Evolutionary conservation across 352 stramenopile genomes (phyloP).

Genomic region (Pythium graminicola): DNA sequence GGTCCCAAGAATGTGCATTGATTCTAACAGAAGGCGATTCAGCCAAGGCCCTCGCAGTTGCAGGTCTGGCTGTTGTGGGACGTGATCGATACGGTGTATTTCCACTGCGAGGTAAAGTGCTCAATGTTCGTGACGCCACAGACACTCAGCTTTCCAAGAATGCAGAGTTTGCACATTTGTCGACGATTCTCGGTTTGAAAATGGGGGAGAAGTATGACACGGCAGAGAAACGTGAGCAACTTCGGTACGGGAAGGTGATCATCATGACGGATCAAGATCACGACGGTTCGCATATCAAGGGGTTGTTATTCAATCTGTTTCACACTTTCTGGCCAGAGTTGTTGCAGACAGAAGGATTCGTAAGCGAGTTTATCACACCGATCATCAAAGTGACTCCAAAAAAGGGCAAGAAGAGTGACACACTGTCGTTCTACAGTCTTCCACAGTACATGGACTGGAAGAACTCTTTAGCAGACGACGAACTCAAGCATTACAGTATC

Average conservation of each 20-base stretch:
- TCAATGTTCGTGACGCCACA: slow-evolving; percentile 87
- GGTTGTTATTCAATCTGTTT: slow-evolving; percentile 98
- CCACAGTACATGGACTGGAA: slow-evolving; percentile 97
- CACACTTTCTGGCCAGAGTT: slow-evolving; percentile 98
- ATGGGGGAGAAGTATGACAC: slow-evolving; percentile 93
- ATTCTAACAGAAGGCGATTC: slow-evolving; percentile 99
- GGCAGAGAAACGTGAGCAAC: slow-evolving; percentile 79
- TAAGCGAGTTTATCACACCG: slow-evolving; percentile 99
- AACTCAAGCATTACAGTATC: slow-evolving; percentile 91
- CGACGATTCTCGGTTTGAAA: slow-evolving; percentile 97
- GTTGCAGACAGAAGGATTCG: slow-evolving; percentile 91
- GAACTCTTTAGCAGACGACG: slow-evolving; percentile 34
- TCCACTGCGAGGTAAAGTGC: slow-evolving; percentile 94
- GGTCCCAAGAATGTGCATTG: slow-evolving; percentile 90
- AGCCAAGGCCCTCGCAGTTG: slow-evolving; percentile 98
- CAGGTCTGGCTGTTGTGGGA: slow-evolving; percentile 96
- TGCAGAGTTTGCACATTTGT: slow-evolving; percentile 93
- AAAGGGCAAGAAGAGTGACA: slow-evolving; percentile 62
- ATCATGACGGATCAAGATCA: slow-evolving; percentile 99
- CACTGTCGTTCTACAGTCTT: slow-evolving; percentile 95
- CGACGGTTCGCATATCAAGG: slow-evolving; percentile 99
- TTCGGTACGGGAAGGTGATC: slow-evolving; percentile 98
- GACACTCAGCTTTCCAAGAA: slow-evolving; percentile 89
- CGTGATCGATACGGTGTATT: slow-evolving; percentile 99
- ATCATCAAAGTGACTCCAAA: slow-evolving; percentile 95